Base-by-base conservation (phyloP, 75 land plant species). In the Ceratopteris richardii region DNA sequence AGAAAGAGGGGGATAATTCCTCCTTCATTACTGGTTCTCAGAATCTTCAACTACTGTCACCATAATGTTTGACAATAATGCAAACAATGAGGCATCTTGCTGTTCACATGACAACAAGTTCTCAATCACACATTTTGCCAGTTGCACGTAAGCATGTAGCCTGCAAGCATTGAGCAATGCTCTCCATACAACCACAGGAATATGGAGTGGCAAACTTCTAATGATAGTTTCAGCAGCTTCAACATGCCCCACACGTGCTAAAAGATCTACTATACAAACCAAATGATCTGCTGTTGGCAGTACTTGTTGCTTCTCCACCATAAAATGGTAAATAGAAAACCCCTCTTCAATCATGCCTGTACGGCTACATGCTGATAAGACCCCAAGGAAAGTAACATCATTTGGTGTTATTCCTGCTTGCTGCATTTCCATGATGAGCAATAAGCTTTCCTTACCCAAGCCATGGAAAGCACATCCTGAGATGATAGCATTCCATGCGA, bases 211-310 rank as follows among this genome's bases (percentile, higher is more conserved):
- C 69, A 80, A 74, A 31, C 29, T 51, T 20, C 58, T 19, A 31
- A 80, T 57, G 54, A 80, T 67, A 22, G 60, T 72, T 19, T 65
- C 17, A 11, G 83, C 79, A n/a, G 66, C 64, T 13, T 63, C 56
- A 1, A 81, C 61, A 14, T 58, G 44, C 37, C 79, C 79, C 40
- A 70, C 73, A 42, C 79, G 66, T 44, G 78, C 54, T 14, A 78
- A 70, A 65, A 82, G 14, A 56, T 82, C 85, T 4, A 82, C 80
- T 78, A 82, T 71, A 65, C 85, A 82, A 28, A 77, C 78, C 22
- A 74, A 78, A 31, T 82, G 85, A 31, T 74, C 78, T 1, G 71
- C 68, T 46, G 29, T 66, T 19, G 77, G 80, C 33, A 48, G 17
- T 29, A 82, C 57, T 14, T 52, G 51, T 26, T 46, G 71, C n/a